A percentile compares a stretch with the other conserved stretches of the same genome.
phyloP scores from a whole-genome alignment of 108 stramenopile genomes.

The Nitzschia sp. region DNA sequence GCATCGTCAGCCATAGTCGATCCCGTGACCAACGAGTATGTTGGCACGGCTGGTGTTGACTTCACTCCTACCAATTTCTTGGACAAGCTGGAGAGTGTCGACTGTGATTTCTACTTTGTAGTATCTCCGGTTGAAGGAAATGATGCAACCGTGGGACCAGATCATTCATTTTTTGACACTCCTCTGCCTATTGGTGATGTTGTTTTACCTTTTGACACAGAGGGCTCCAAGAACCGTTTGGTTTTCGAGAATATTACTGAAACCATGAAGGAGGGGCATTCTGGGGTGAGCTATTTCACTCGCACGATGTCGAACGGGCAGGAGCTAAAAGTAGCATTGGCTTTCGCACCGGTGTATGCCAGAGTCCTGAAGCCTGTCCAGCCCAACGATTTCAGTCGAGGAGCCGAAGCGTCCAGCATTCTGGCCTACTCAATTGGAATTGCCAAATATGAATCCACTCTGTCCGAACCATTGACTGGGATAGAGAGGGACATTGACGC shows the following conservation, averaged over 20 bases:
- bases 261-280: slow-evolving; percentile 20
- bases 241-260: slow-evolving; percentile 9
- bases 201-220: slow-evolving; percentile 14
- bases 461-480: background rate
- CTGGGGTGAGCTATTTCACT: slow-evolving; percentile 7
- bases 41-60: slow-evolving; percentile 24
- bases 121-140: slow-evolving; percentile 14
- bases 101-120: slow-evolving; percentile 18
- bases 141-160: slow-evolving; percentile 8
- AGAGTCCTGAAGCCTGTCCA: slow-evolving; percentile 18
- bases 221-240: background rate
- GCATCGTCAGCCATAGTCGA: slow-evolving; percentile 30
- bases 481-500: slow-evolving; percentile 17
- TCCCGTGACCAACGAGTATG: slow-evolving; percentile 29
- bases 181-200: slow-evolving; percentile 11
- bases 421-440: slow-evolving; percentile 35
- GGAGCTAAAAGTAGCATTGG: slow-evolving; percentile 2
- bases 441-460: slow-evolving; percentile 1
- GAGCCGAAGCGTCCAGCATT: slow-evolving; percentile 8
- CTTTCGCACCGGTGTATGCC: slow-evolving; percentile 24
- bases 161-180: background rate
- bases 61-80: slow-evolving; percentile 19
- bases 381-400: slow-evolving; percentile 27
- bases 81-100: background rate
- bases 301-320: slow-evolving; percentile 18